These are phyloP conservation scores for Nannochloropsis oceanica DNA, from an alignment of 108 stramenopile genomes.

Conservation along the genomic window DNA sequence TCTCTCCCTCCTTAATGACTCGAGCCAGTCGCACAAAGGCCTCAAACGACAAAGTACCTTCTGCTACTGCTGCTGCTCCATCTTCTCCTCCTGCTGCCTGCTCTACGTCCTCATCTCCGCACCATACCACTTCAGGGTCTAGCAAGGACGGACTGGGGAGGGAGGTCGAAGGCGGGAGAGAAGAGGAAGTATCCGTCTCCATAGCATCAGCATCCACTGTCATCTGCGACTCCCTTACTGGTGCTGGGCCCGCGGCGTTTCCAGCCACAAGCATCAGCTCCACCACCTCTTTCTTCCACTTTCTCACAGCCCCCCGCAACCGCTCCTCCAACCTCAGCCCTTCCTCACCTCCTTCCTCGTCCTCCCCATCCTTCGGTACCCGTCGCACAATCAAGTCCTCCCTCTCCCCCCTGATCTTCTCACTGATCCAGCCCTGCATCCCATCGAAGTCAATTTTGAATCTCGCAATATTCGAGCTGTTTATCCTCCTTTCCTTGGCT, in stretches of 20 bases:
- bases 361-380: not conserved
- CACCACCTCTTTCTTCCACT: constrained; percentile 8
- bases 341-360: not conserved
- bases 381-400: constrained; percentile 66
- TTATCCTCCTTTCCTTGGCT: constrained; percentile 57
- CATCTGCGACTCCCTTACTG: not conserved
- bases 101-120: constrained; percentile 23
- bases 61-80: not conserved
- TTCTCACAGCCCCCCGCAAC: not conserved
- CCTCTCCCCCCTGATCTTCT: constrained; percentile 61
- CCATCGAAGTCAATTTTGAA: constrained; percentile 46
- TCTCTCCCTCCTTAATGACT: not conserved
- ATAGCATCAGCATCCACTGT: not conserved
- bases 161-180: not conserved
- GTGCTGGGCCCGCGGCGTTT: too few species aligned
- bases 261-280: not conserved
- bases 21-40: not conserved
- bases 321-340: not conserved
- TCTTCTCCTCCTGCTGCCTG: not conserved
- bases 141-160: constrained; percentile 18
- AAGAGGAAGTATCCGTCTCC: not conserved
- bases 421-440: constrained; percentile 65
- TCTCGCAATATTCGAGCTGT: constrained; percentile 67
- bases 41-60: not conserved
- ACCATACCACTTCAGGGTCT: constrained; percentile 54